Conservation (phyloP, 352 stramenopile species). For the Phytophthora chlamydospora region DNA sequence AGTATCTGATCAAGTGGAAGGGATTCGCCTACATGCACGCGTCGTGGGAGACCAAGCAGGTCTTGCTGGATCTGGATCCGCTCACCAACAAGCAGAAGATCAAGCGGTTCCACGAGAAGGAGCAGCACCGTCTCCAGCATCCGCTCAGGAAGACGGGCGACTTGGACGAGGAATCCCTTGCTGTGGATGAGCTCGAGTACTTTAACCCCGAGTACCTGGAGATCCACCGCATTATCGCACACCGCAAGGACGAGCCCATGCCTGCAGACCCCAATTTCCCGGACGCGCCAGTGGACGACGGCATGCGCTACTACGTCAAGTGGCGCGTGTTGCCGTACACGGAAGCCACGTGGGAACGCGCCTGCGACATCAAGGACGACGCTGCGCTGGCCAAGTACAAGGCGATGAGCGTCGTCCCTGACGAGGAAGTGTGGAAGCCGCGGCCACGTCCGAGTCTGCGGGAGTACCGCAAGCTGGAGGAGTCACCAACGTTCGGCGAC, state of each 20-base stretch:
- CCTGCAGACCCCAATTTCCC: slow-evolving; percentile 52
- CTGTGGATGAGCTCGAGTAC: slow-evolving; percentile 74
- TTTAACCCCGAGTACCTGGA: slow-evolving; percentile 92
- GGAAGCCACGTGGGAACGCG: slow-evolving; percentile 88
- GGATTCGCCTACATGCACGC: slow-evolving; percentile 90
- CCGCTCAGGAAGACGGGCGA: slow-evolving; percentile 50
- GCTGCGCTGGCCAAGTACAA: slow-evolving; percentile 80
- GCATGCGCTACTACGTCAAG: slow-evolving; percentile 86
- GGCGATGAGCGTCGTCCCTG: slow-evolving; percentile 56
- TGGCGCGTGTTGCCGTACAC: slow-evolving; percentile 88
- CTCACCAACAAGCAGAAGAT: slow-evolving; percentile 89
- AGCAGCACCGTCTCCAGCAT: slow-evolving; percentile 49
- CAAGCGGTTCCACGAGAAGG: slow-evolving; percentile 89
- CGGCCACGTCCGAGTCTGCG: slow-evolving; percentile 73
- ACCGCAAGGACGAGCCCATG: slow-evolving; percentile 72
- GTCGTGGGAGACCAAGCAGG: slow-evolving; percentile 81
- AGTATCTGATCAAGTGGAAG: slow-evolving; percentile 94
- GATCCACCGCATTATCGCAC: slow-evolving; percentile 87
- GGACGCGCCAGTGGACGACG: slow-evolving; percentile 85
- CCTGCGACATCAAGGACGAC: slow-evolving; percentile 88
- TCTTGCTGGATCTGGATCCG: slow-evolving; percentile 78
- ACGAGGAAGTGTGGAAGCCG: slow-evolving; percentile 63
- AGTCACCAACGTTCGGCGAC: slow-evolving; percentile 74
- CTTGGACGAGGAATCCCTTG: slow-evolving; percentile 42
- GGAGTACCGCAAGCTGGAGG: slow-evolving; percentile 88